Evolutionary conservation across 2,329 filamentous ascomycete species (phyloP).

Genomic region (Diaporthe sp.): DNA sequence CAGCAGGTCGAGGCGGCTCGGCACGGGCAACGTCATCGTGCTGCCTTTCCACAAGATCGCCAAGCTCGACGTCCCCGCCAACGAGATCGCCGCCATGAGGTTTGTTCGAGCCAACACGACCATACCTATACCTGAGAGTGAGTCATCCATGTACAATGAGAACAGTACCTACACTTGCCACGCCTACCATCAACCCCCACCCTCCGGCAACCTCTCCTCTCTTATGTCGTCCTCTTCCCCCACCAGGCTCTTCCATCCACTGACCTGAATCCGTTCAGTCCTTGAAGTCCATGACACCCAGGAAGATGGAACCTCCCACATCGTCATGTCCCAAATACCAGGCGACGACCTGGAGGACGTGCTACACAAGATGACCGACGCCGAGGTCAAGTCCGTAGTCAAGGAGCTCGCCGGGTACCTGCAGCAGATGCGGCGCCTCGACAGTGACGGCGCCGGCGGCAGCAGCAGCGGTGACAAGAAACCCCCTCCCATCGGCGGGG

Average conservation of each 20-base stretch:
- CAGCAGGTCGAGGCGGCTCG: not conserved
- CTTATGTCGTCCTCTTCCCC: too few relatives aligned
- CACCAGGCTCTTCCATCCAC: not conserved
- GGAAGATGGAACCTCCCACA: not conserved
- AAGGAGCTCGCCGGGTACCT: slow-evolving; percentile 11
- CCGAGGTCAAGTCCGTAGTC: not conserved
- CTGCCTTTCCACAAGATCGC: slow-evolving; percentile 32
- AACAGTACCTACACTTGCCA: too few relatives aligned
- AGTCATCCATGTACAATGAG: not conserved
- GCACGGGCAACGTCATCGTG: slow-evolving; percentile 8
- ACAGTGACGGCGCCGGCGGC: not conserved
- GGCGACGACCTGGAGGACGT: slow-evolving; percentile 3
- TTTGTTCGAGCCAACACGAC: slow-evolving; percentile 50
- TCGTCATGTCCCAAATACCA: slow-evolving; percentile 19
- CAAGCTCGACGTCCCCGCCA: slow-evolving; percentile 12
- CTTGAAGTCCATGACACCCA: slow-evolving; percentile 20
- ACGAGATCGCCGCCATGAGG: slow-evolving; percentile 52
- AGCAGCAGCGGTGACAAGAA: not conserved
- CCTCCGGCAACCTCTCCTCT: not conserved
- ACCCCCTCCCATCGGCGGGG: slow-evolving; percentile 1
- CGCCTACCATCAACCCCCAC: too few relatives aligned
- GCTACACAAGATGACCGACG: not conserved
- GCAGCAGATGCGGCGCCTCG: slow-evolving; percentile 29
- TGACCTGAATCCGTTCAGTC: not conserved
- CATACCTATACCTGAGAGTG: slow-evolving; percentile 50